Conservation (phyloP, 1,284 basidiomycete genomes). For the Laetiporus sulphureus region DNA sequence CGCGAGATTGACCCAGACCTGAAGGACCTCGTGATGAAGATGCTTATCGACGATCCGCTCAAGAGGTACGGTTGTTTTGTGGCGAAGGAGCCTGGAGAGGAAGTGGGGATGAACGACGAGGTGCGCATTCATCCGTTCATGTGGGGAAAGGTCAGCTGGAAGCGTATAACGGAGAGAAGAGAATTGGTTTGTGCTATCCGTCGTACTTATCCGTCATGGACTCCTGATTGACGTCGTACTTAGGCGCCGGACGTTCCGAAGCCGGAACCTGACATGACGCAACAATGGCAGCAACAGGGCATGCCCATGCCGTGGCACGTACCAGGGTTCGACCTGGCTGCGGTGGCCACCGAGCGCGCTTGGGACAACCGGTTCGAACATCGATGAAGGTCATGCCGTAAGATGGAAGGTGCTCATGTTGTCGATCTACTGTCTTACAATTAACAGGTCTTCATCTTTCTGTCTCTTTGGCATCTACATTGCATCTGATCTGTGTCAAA, state of each 20-base stretch:
- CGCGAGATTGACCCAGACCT: constrained; percentile 30
- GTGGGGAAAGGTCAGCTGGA: constrained; percentile 34
- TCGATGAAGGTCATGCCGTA: no score
- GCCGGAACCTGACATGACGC: constrained; percentile 11
- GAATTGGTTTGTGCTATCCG: constrained; percentile 33
- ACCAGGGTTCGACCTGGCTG: no score
- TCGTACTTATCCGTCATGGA: neutral
- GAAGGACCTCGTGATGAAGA: constrained; percentile 33
- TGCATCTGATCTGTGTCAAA: no score
- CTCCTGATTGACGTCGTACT: neutral
- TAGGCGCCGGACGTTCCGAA: constrained; percentile 15
- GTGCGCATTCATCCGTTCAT: constrained; percentile 21
- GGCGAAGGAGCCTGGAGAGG: constrained; percentile 17
- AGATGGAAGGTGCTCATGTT: no score
- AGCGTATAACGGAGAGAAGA: constrained; percentile 30
- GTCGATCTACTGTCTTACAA: no score
- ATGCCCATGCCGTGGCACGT: no score
- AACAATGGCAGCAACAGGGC: no score
- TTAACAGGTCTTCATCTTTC: no score
- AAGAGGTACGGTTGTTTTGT: constrained; percentile 32
- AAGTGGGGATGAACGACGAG: constrained; percentile 12
- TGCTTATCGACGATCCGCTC: constrained; percentile 30
- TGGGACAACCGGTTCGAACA: no score
- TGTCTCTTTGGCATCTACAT: no score
- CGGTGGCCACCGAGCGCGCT: no score